Percentiles rank a stretch among this genome's conserved stretches.
phyloP scores from a whole-genome alignment of 2,329 filamentous ascomycete genomes.

The Pseudocercospora vitis region DNA sequence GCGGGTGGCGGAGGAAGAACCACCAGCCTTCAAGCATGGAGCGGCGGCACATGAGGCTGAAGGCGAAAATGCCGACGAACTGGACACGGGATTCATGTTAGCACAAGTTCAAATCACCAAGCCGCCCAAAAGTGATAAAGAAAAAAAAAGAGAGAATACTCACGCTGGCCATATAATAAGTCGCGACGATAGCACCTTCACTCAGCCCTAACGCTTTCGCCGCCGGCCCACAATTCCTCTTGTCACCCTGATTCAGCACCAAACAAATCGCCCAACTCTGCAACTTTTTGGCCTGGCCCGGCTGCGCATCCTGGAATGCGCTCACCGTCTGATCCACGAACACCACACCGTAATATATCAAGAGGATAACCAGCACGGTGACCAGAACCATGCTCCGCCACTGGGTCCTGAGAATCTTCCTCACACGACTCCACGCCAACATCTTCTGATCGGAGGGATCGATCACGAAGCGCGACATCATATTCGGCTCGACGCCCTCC shows the following conservation, averaged over 20 bases:
- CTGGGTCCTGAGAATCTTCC: slow-evolving; percentile 73
- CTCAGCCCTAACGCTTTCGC: slow-evolving; percentile 55
- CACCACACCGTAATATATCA: slow-evolving; percentile 79
- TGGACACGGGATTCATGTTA: slow-evolving; percentile 38
- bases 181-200: slow-evolving; percentile 68
- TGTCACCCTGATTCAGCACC: slow-evolving; percentile 55
- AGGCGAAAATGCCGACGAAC: slow-evolving; percentile 76
- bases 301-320: slow-evolving; percentile 50
- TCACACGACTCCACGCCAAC: slow-evolving; percentile 63
- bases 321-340: slow-evolving; percentile 72
- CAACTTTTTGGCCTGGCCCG: slow-evolving; percentile 51
- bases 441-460: slow-evolving; percentile 15
- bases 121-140: too few species aligned
- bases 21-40: slow-evolving; percentile 76
- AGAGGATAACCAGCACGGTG: slow-evolving; percentile 74
- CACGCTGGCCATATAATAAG: slow-evolving; percentile 66
- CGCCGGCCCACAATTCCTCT: slow-evolving; percentile 60
- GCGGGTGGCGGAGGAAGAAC: slow-evolving; percentile 51
- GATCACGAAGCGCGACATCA: not conserved
- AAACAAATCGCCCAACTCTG: slow-evolving; percentile 70
- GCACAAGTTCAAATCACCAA: not conserved
- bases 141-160: not conserved
- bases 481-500: slow-evolving; percentile 12
- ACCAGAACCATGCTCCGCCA: slow-evolving; percentile 76
- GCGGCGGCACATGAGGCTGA: slow-evolving; percentile 71